Evolutionary conservation across 1,284 basidiomycete species (phyloP), one percentile per base, ranked within the genome.

Genomic region (Irpex lacteus): DNA sequence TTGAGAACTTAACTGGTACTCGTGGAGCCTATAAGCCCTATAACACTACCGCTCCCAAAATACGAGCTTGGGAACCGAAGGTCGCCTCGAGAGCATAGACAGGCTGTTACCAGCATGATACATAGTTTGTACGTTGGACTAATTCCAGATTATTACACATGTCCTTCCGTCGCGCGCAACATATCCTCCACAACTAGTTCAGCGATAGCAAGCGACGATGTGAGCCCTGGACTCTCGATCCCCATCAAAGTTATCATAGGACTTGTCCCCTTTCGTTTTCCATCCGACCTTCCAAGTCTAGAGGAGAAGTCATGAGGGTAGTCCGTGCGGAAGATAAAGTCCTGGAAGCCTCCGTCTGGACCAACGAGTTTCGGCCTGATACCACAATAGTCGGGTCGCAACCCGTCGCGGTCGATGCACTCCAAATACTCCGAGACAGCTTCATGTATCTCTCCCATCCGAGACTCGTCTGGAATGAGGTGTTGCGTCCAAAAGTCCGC

Each of bases 1-100:
- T 84, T 0, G 95, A 97, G 81, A 96, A 94, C 75, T 73, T 98
- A 71, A 98, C 95, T 18, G 96, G 96, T 18, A 97, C 95, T 7
- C 82, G 94, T 61, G 95, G 92, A 64, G 92, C 92, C 9, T 98
- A 90, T 82, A 89, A 87, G 70, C 79, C 92, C 0, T 98, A 98
- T 78, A 94, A 94, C 71, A 98, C 96, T 2, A 89, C 82, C 38
- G 84, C 82, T 56, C 91, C 93, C 18, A 97, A 97, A 80, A 81
- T 94, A 67, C 81, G 83, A 49, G 83, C 89, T 11, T 98, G 96
- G 96, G 83, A 94, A 67, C 92, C 95, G 36, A 90, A 89, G 76
- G 81, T 88, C 49, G 75, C 81, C 56, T 67, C 83, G 32, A 85
- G 92, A 47, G 63, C 32, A 5, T 56, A 56, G 40, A 47, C 40